These are phyloP conservation scores for Schizophyllum amplum DNA, from an alignment of 1,284 basidiomycete species.

Conservation along the genomic window DNA sequence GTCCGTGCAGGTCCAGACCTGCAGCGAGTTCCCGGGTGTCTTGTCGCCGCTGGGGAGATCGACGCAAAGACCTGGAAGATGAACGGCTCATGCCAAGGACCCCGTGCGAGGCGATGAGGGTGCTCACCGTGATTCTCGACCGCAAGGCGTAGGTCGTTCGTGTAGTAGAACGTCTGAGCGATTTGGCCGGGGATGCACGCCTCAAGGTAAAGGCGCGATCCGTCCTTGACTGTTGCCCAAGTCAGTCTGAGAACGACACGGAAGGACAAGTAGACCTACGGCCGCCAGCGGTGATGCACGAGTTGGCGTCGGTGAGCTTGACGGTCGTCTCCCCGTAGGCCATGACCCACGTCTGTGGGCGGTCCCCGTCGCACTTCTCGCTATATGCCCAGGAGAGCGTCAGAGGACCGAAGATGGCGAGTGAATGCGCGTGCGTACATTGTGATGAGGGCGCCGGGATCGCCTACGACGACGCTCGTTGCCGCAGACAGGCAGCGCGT, in stretches of 20 bases:
- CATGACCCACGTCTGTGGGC: neutral
- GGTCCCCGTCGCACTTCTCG: neutral
- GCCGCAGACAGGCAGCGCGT: neutral
- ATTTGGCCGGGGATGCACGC: neutral
- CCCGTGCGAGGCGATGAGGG: too few relatives aligned
- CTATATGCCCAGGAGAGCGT: neutral
- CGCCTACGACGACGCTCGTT: neutral
- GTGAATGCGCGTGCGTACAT: neutral
- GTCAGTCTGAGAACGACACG: neutral
- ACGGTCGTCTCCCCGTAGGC: neutral
- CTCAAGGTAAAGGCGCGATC: neutral
- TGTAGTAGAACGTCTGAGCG: neutral
- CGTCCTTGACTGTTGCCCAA: neutral
- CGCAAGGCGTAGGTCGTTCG: neutral
- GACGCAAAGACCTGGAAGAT: neutral
- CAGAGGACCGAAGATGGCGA: neutral
- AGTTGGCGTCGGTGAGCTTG: neutral
- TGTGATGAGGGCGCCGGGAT: neutral
- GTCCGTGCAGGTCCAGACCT: slow-evolving; percentile 3
- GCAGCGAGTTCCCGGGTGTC: neutral
- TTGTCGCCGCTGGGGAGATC: slow-evolving; percentile 2
- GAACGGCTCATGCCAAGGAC: neutral
- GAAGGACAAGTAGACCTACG: neutral
- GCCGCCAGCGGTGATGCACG: neutral
- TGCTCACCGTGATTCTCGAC: neutral